phyloP scores from a whole-genome alignment of 148 eudicot species.

The Rheum nobile region DNA sequence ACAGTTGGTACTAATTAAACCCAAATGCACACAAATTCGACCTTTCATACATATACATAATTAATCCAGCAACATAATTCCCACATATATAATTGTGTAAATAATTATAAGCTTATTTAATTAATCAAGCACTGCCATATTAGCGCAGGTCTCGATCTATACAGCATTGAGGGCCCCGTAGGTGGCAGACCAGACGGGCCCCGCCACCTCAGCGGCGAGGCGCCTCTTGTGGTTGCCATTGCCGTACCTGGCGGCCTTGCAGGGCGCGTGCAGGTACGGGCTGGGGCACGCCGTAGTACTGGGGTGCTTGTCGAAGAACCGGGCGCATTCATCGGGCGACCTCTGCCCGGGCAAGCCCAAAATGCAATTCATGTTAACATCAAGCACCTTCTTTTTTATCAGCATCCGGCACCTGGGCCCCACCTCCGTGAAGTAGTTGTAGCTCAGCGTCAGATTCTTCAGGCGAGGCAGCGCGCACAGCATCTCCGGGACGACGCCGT shows the following conservation, averaged over 20 bases:
- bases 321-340: neutral
- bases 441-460: constrained; percentile 58
- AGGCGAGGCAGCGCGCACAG: constrained; percentile 43
- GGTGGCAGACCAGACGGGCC: neutral
- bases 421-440: constrained; percentile 62
- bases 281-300: neutral
- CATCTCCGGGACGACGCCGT: constrained; percentile 44
- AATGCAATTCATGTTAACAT: constrained; percentile 36
- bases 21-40: neutral
- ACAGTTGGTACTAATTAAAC: neutral
- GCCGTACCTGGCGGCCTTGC: neutral
- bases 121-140: neutral
- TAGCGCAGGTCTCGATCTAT: no score
- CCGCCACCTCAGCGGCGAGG: neutral
- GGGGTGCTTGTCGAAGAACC: neutral
- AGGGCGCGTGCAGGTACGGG: neutral
- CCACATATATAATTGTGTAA: no score
- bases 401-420: constrained; percentile 41
- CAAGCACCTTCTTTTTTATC: constrained; percentile 7
- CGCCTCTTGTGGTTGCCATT: neutral
- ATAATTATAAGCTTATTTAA: no score
- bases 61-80: neutral
- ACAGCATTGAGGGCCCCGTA: neutral
- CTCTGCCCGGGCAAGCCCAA: constrained; percentile 16
- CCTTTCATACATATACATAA: neutral